phyloP scores from a whole-genome alignment of 495 filamentous ascomycete species.

The Chaetomium cochliodes region DNA sequence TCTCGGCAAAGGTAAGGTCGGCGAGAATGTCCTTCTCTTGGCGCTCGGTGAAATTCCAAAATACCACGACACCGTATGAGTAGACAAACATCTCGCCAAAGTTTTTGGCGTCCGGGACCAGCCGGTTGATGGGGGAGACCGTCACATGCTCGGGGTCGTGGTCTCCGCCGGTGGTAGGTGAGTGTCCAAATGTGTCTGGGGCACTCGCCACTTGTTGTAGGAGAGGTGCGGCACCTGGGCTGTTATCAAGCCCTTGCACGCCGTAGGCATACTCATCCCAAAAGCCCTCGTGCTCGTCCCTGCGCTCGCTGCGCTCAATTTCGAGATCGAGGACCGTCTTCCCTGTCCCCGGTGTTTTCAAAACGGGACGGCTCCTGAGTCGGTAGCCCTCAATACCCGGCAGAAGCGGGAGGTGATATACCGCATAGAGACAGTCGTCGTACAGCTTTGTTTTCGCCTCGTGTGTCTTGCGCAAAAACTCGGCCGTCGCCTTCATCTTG shows the following conservation, averaged over 20 bases:
- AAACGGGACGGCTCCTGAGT: conserved; percentile 79
- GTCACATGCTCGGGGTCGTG: conserved; percentile 7
- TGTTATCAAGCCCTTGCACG: conserved; percentile 19
- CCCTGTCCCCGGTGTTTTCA: conserved; percentile 84
- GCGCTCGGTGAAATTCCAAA: conserved; percentile 95
- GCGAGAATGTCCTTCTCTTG: conserved; percentile 97
- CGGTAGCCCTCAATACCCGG: conserved; percentile 83
- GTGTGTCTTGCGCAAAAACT: conserved; percentile 86
- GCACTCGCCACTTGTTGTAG: conserved; percentile 22
- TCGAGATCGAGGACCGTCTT: conserved; percentile 92
- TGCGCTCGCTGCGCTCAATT: conserved; percentile 88
- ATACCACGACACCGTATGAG: conserved; percentile 95
- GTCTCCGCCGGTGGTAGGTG: not conserved
- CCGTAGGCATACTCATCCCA: conserved; percentile 44
- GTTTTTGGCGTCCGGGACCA: conserved; percentile 62
- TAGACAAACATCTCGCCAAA: conserved; percentile 99
- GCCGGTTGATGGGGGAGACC: conserved; percentile 47
- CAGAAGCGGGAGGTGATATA: conserved; percentile 88
- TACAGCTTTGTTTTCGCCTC: conserved; percentile 97
- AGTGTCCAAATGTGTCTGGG: conserved; percentile 4
- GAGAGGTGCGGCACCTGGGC: conserved; percentile 13
- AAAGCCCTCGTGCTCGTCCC: conserved; percentile 89
- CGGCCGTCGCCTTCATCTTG: conserved; percentile 78
- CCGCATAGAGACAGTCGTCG: conserved; percentile 94
- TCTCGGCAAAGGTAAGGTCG: conserved; percentile 86